These are phyloP conservation scores for Solanum hybrid DNA, from an alignment of 305 asterid species.

Conservation along the genomic window DNA sequence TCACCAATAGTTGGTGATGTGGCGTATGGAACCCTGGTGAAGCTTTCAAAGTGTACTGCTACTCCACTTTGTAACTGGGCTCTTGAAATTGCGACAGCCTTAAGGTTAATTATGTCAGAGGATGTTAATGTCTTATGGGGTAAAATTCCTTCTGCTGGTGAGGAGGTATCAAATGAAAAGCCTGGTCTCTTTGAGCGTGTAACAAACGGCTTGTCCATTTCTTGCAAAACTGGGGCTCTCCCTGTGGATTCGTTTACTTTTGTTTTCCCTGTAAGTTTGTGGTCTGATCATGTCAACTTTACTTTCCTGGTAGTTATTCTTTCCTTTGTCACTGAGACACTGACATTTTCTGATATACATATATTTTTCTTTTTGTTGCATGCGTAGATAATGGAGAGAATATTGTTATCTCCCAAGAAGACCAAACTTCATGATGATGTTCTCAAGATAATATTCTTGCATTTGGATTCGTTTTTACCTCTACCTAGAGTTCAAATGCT, in stretches of 20 bases:
- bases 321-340: neutral
- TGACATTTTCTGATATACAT: neutral
- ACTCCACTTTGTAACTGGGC: conserved; percentile 95
- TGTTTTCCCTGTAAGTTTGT: conserved; percentile 72
- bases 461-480: conserved; percentile 91
- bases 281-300: neutral
- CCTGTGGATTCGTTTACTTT: conserved; percentile 94
- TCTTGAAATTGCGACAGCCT: conserved; percentile 90
- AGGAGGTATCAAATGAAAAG: conserved; percentile 44
- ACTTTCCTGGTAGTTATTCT: neutral
- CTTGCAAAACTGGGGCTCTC: conserved; percentile 92
- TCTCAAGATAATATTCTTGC: conserved; percentile 86
- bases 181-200: conserved; percentile 84
- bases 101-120: conserved; percentile 60
- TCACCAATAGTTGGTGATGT: conserved; percentile 83
- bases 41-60: conserved; percentile 78
- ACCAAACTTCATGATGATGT: conserved; percentile 87
- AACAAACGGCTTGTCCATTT: conserved; percentile 64
- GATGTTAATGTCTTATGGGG: conserved; percentile 55
- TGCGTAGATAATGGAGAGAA: conserved; percentile 75
- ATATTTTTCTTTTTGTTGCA: conserved; percentile 3
- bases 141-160: conserved; percentile 59
- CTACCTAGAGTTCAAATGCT: conserved; percentile 91
- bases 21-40: conserved; percentile 84
- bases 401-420: conserved; percentile 78